A percentile compares a stretch with the other conserved stretches of the same genome.
phyloP scores from a whole-genome alignment of 495 filamentous ascomycete species.

The Aspergillus ellipticus region DNA sequence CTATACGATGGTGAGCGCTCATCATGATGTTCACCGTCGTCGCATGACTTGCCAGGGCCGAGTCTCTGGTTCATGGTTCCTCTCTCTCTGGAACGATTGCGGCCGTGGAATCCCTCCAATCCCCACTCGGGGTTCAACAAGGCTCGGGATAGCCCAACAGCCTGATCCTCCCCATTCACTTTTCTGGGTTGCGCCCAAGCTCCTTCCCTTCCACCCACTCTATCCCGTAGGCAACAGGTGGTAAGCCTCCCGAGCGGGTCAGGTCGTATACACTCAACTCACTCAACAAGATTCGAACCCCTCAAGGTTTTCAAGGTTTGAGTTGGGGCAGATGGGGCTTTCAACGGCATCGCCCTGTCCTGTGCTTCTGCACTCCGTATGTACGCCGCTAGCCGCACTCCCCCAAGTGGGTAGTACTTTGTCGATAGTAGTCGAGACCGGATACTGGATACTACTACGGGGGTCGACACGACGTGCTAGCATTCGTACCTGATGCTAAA shows the following conservation, averaged over 20 bases:
- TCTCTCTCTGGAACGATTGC: background rate
- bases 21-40: background rate
- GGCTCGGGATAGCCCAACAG: too few relatives aligned
- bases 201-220: background rate
- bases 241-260: too few relatives aligned
- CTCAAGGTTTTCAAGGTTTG: constrained; percentile 4
- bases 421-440: too few relatives aligned
- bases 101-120: constrained; percentile 6
- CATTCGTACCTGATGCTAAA: background rate
- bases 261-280: too few relatives aligned
- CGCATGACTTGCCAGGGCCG: background rate
- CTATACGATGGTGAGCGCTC: too few relatives aligned
- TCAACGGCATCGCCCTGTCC: background rate
- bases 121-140: background rate
- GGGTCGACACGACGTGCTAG: too few relatives aligned
- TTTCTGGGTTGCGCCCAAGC: background rate
- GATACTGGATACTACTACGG: too few relatives aligned
- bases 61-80: background rate
- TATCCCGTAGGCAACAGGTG: background rate
- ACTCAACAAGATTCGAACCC: too few relatives aligned
- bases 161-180: too few relatives aligned
- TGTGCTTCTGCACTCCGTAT: background rate
- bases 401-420: too few relatives aligned
- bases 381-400: background rate
- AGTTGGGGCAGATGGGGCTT: constrained; percentile 1